Evolutionary conservation across 306 rosid genomes (phyloP).

Genomic region (Fagus sylvatica): DNA sequence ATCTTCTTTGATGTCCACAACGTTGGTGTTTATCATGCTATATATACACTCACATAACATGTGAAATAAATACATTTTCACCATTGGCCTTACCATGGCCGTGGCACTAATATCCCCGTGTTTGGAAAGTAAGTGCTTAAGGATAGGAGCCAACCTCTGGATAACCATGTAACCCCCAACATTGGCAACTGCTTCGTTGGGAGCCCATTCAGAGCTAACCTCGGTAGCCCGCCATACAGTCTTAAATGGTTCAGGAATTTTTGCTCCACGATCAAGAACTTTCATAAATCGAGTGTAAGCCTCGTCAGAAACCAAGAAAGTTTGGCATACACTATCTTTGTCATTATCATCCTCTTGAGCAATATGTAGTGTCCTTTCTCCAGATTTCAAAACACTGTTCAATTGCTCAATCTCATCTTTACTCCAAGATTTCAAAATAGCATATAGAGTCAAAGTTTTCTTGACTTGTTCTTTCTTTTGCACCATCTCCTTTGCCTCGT

Average conservation of each 20-base stretch:
- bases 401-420: background rate
- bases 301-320: background rate
- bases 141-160: background rate
- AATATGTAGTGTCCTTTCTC: background rate
- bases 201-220: no score
- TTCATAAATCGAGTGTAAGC: background rate
- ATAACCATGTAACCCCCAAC: background rate
- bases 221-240: no score
- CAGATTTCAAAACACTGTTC: background rate
- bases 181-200: background rate
- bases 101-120: background rate
- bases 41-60: background rate
- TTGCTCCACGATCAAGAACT: background rate
- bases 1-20: background rate
- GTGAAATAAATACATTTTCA: background rate
- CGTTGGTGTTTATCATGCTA: background rate
- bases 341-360: background rate
- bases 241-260: background rate
- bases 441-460: background rate
- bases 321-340: background rate
- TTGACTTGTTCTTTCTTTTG: background rate
- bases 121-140: background rate
- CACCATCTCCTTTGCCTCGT: background rate
- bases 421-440: background rate
- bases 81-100: background rate